Evolutionary conservation across 768 basidiomycete species (phyloP).

Genomic region (Leucogyrophana mollusca): DNA sequence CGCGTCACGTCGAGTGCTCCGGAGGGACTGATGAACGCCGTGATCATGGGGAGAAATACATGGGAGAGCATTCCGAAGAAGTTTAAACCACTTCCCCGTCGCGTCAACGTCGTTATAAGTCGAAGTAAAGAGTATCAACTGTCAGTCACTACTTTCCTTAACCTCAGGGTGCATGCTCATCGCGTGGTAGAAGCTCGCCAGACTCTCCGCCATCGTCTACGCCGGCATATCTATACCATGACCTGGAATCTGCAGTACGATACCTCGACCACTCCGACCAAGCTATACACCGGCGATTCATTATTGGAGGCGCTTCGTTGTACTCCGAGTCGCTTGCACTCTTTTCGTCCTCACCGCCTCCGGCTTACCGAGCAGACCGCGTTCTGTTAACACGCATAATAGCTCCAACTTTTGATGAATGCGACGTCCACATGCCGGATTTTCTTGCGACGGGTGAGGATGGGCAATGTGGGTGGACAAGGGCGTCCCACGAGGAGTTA

Average conservation of each 20-base stretch:
- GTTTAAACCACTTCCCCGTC: conserved; percentile 74
- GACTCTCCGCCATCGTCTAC: conserved; percentile 12
- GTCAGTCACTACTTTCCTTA: conserved; percentile 40
- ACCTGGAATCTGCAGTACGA: conserved; percentile 18
- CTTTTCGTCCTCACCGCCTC: conserved; percentile 25
- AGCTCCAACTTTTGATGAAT: conserved; percentile 71
- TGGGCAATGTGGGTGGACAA: conserved; percentile 46
- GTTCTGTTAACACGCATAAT: conserved; percentile 85
- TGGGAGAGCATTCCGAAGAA: conserved; percentile 95
- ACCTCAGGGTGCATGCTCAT: too few relatives aligned
- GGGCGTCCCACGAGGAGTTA: conserved; percentile 61
- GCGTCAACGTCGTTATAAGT: conserved; percentile 79
- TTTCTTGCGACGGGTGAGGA: conserved; percentile 41
- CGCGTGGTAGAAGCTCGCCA: too few relatives aligned
- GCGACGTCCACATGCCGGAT: conserved; percentile 86
- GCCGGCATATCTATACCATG: conserved; percentile 28
- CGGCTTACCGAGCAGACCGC: conserved; percentile 60
- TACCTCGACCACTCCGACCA: conserved; percentile 7
- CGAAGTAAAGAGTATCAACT: conserved; percentile 55
- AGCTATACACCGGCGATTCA: conserved; percentile 60
- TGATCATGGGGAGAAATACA: conserved; percentile 95
- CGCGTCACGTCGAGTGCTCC: conserved; percentile 66
- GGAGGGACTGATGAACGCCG: conserved; percentile 58
- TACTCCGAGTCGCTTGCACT: conserved; percentile 55
- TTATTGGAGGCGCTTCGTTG: conserved; percentile 91